Evolutionary conservation across 106 monocot genomes (phyloP).

Genomic region (Xerophyta viscosa): DNA sequence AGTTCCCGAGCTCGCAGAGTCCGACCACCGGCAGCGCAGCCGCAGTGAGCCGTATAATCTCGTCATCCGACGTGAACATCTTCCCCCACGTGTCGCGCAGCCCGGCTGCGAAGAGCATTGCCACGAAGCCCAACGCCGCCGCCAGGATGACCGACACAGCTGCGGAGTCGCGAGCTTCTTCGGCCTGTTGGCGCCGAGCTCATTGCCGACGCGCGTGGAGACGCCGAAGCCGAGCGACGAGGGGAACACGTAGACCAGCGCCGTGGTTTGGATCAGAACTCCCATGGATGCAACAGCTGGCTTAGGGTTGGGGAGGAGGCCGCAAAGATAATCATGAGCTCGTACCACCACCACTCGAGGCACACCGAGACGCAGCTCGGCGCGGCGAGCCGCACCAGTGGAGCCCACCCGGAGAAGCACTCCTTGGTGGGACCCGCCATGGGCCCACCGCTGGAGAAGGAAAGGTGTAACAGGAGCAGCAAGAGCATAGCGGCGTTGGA

Average conservation of each 20-base stretch:
- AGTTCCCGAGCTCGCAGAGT: slow-evolving; percentile 59
- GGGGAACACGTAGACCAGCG: slow-evolving; percentile 8
- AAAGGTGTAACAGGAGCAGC: not conserved
- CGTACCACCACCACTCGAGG: slow-evolving; percentile 14
- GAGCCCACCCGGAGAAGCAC: slow-evolving; percentile 6
- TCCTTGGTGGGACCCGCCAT: not conserved
- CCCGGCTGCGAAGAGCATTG: slow-evolving; percentile 6
- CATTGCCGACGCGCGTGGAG: slow-evolving; percentile 4
- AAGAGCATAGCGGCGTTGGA: slow-evolving; percentile 1
- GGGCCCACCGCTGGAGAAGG: not conserved
- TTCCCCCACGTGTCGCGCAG: slow-evolving; percentile 4
- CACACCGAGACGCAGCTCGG: slow-evolving; percentile 10
- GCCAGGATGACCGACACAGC: not conserved
- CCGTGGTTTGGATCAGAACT: slow-evolving; percentile 6
- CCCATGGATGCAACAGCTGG: slow-evolving; percentile 9
- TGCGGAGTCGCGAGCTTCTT: not conserved
- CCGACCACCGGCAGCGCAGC: slow-evolving; percentile 44
- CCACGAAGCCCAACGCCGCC: not conserved
- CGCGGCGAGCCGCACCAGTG: not conserved
- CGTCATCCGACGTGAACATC: slow-evolving; percentile 12
- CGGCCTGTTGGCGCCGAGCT: slow-evolving; percentile 9
- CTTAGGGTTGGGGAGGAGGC: slow-evolving; percentile 3
- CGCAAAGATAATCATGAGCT: slow-evolving; percentile 10
- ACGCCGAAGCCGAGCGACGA: slow-evolving; percentile 10
- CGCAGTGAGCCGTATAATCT: slow-evolving; percentile 30